Conservation (phyloP, 805 yeast genomes). For the Diddensiella transvaalensis region DNA sequence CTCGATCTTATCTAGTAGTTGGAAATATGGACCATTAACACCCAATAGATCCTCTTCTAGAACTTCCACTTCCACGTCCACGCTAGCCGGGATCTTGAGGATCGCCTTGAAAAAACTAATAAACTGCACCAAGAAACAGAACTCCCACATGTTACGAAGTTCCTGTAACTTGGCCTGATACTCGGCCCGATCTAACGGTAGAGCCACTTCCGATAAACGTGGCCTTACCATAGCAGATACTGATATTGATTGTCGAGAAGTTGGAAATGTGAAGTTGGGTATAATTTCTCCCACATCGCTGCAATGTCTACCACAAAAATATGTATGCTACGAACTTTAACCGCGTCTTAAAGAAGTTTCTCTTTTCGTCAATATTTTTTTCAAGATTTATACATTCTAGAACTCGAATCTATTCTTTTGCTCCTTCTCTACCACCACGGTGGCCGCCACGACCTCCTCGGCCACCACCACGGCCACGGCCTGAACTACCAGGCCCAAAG, state of each 20-base stretch:
- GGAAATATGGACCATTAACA: constrained; percentile 15
- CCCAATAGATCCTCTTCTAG: constrained; percentile 34
- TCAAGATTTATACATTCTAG: not conserved
- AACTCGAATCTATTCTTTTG: not conserved
- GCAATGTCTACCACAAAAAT: not conserved
- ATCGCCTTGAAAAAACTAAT: constrained; percentile 24
- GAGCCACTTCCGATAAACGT: not conserved
- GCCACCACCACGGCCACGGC: constrained; percentile 10
- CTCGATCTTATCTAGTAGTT: constrained; percentile 13
- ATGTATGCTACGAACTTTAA: not conserved
- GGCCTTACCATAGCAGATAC: constrained; percentile 4
- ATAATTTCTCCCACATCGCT: too few relatives aligned
- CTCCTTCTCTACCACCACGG: constrained; percentile 5
- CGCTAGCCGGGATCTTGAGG: constrained; percentile 24
- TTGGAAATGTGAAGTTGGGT: too few relatives aligned
- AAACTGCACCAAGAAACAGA: constrained; percentile 30
- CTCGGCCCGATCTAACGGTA: constrained; percentile 21
- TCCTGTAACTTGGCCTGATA: constrained; percentile 18
- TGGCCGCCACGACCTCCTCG: constrained; percentile 9
- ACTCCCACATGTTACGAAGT: constrained; percentile 32
- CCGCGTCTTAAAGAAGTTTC: too few relatives aligned
- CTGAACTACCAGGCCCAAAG: constrained; percentile 2
- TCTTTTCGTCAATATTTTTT: too few relatives aligned
- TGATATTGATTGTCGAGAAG: too few relatives aligned
- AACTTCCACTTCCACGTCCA: constrained; percentile 27